These are phyloP conservation scores for Umbelopsis isabellina DNA, from an alignment of 192 early-diverging fungal genomes.

Conservation along the genomic window DNA sequence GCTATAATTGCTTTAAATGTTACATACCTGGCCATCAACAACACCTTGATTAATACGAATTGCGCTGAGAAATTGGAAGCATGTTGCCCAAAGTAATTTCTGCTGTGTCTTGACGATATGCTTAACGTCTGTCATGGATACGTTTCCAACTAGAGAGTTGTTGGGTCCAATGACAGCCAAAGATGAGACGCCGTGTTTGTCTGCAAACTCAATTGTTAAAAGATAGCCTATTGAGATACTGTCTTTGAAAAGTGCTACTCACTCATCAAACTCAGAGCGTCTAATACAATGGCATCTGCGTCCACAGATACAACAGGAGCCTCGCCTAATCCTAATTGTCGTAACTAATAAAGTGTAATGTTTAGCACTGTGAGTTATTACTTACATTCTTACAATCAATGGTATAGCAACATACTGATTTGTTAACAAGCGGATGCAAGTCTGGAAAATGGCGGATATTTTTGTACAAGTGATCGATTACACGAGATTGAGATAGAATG, in stretches of 20 bases:
- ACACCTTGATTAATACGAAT: constrained; percentile 66
- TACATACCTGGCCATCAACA: constrained; percentile 63
- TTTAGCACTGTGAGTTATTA: background rate
- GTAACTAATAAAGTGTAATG: constrained; percentile 30
- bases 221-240: constrained; percentile 14
- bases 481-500: constrained; percentile 77
- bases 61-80: constrained; percentile 64
- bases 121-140: constrained; percentile 74
- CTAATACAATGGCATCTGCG: constrained; percentile 52
- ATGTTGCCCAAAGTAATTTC: constrained; percentile 53
- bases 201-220: constrained; percentile 30
- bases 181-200: constrained; percentile 62
- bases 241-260: constrained; percentile 1
- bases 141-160: constrained; percentile 62
- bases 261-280: constrained; percentile 64
- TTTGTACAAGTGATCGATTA: constrained; percentile 69
- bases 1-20: background rate
- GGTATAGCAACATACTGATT: constrained; percentile 43
- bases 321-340: constrained; percentile 54
- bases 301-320: constrained; percentile 52
- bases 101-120: constrained; percentile 43
- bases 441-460: constrained; percentile 53
- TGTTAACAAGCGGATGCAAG: constrained; percentile 47
- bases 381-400: background rate
- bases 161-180: constrained; percentile 59